Percentiles rank a stretch among this genome's conserved stretches.
phyloP scores from a whole-genome alignment of 345 rosid genomes.

The Fremontodendron californicum region DNA sequence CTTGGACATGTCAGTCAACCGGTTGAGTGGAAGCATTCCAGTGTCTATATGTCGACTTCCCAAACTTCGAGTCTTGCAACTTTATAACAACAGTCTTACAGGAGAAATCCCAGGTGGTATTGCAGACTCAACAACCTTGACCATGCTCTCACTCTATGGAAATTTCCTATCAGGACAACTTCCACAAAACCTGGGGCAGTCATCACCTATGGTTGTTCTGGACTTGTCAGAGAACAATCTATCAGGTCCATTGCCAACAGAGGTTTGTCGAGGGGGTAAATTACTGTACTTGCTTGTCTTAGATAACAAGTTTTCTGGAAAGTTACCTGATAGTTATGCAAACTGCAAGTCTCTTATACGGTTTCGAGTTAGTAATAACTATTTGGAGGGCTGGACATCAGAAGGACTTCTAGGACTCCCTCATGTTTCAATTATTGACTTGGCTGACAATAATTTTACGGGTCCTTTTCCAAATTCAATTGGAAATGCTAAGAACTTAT shows the following conservation, averaged over 20 bases:
- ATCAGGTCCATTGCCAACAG: slow-evolving; percentile 64
- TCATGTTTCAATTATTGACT: slow-evolving; percentile 78
- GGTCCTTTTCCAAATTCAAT: slow-evolving; percentile 57
- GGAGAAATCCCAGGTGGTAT: slow-evolving; percentile 73
- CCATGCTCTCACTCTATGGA: slow-evolving; percentile 63
- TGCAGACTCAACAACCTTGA: slow-evolving; percentile 57
- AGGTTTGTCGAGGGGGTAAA: slow-evolving; percentile 70
- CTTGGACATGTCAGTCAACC: slow-evolving; percentile 84
- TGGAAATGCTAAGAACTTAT: slow-evolving; percentile 64
- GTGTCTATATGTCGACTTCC: slow-evolving; percentile 75
- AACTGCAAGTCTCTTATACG: slow-evolving; percentile 62
- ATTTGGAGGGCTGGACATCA: slow-evolving; percentile 58
- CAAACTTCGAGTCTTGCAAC: slow-evolving; percentile 62
- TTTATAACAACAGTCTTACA: slow-evolving; percentile 86
- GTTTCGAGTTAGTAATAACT: slow-evolving; percentile 74
- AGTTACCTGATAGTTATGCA: slow-evolving; percentile 53
- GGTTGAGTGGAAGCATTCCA: slow-evolving; percentile 69
- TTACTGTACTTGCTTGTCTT: slow-evolving; percentile 71
- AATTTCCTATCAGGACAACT: slow-evolving; percentile 71
- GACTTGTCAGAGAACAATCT: slow-evolving; percentile 81
- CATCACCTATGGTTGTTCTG: slow-evolving; percentile 50
- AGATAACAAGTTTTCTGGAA: slow-evolving; percentile 64
- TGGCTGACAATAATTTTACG: slow-evolving; percentile 58
- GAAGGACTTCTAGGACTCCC: slow-evolving; percentile 67
- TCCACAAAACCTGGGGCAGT: slow-evolving; percentile 58